Evolutionary conservation across 768 basidiomycete genomes (phyloP), one percentile per base, ranked within the genome.

Genomic region (Mycena rosella): DNA sequence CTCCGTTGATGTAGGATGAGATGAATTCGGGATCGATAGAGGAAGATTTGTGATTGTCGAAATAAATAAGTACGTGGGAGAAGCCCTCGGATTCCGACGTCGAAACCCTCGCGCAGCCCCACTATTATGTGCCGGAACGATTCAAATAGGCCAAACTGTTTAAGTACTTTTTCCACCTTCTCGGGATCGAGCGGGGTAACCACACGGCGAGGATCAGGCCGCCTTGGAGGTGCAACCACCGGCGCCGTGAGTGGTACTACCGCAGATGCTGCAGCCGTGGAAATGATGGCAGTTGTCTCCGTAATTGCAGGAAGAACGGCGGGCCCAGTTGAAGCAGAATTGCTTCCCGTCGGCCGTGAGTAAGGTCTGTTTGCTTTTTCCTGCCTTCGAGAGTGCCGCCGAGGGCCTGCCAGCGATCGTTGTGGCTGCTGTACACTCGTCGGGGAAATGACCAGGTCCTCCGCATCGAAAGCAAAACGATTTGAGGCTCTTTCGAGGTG

Each of bases 31-130:
- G 71, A 44, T 80, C 73, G n/a, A 78, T 59, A 1, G 15, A 24
- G 0, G 76, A 67, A 4, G 80, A 83, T 0, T 73, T 22, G 60
- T 83, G 82, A 68, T 83, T 83, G 30, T 73, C 66, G 73, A 78
- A 79, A 70, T 67, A 75, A 65, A 56, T 67, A 59, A 2, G 80
- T 73, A 20, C n/a, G 15, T 1, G 65, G n/a, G 10, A 73, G 67
- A 17, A 49, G n/a, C 0, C 40, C 56, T 1, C 32, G 29, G 15
- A 79, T 67, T 0, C 83, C 82, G 7, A 82, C 73, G 55, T 81
- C 74, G 62, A 85, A 84, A 40, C 82, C 82, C 18, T 74, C 24
- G 0, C 65, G 65, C 0, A 85, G 61, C 34, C 83, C 78, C 1
- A 58, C n/a, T 0, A 80, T 18, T 1, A 84, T 71, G 44, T 82